Conservation (phyloP, 345 rosid species). For the Pistacia atlantica region DNA sequence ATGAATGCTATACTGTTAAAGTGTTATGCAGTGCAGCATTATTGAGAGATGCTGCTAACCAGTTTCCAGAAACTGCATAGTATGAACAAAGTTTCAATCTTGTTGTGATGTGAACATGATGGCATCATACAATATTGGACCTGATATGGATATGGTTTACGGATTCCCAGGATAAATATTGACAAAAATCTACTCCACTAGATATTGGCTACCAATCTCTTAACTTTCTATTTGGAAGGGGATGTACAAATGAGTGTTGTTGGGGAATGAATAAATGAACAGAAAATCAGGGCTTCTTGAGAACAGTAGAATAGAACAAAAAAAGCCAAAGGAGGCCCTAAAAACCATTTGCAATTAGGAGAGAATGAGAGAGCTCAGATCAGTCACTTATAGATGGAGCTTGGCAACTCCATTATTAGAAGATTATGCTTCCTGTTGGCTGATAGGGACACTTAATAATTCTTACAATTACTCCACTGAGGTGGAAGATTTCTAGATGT, state of each 20-base stretch:
- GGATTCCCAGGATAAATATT: not conserved
- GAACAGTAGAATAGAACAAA: not conserved
- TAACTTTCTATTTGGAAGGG: not conserved
- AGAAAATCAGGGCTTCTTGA: not conserved
- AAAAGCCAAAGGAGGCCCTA: not conserved
- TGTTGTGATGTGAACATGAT: not conserved
- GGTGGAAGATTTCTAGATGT: not conserved
- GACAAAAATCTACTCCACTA: not conserved
- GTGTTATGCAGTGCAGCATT: not conserved
- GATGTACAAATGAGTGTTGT: not conserved
- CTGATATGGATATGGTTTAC: not conserved
- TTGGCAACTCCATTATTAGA: not conserved
- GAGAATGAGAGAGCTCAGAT: not conserved
- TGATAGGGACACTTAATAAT: not conserved
- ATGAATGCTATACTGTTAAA: not conserved
- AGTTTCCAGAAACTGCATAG: not conserved
- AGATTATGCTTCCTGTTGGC: conserved; percentile 4
- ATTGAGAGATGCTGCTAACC: not conserved
- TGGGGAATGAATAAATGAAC: not conserved
- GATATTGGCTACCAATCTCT: not conserved
- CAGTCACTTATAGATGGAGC: not conserved
- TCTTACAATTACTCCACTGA: not conserved
- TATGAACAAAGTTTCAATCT: not conserved
- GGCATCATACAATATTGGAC: not conserved
- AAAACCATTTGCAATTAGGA: not conserved